Percentiles rank a stretch among this genome's conserved stretches.
Evolutionary conservation across 371 early-diverging fungal species (phyloP).

Genomic region (Circinella minor): DNA sequence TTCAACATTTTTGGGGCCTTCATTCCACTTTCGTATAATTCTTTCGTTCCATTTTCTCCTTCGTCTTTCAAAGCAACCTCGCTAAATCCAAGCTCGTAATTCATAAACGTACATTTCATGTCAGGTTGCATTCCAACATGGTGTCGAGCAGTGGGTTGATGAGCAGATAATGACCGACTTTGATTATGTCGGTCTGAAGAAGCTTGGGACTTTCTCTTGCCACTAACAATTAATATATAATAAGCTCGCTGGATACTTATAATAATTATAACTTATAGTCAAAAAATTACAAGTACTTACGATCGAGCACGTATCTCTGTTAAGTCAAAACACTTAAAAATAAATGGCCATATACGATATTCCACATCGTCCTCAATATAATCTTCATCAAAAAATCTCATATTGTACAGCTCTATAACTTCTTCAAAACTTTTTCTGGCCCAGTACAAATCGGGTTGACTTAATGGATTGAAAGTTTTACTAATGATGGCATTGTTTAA

Average conservation of each 20-base stretch:
- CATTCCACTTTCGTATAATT: conserved; percentile 1
- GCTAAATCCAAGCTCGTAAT: conserved; percentile 9
- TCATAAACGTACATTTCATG: conserved; percentile 5
- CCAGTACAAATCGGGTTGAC: not conserved
- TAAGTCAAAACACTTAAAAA: not conserved
- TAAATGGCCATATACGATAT: not conserved
- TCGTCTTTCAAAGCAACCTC: conserved; percentile 13
- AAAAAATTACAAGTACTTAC: not conserved
- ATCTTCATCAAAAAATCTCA: not conserved
- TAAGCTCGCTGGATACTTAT: not conserved
- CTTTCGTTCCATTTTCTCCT: conserved; percentile 14
- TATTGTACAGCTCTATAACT: not conserved
- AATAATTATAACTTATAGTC: not conserved
- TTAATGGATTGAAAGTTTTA: not conserved
- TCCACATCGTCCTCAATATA: not conserved
- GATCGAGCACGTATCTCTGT: not conserved
- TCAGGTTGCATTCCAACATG: conserved; percentile 10
- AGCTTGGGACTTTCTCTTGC: not conserved
- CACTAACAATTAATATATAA: not conserved
- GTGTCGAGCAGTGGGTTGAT: not conserved
- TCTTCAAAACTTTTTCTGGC: not conserved
- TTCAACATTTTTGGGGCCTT: conserved; percentile 7
- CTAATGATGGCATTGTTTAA: not conserved
- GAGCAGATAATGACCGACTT: not conserved
- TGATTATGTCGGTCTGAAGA: conserved; percentile 9